phyloP scores from a whole-genome alignment of 176 grass and related monocot species.

The Bonia amplexicaulis region DNA sequence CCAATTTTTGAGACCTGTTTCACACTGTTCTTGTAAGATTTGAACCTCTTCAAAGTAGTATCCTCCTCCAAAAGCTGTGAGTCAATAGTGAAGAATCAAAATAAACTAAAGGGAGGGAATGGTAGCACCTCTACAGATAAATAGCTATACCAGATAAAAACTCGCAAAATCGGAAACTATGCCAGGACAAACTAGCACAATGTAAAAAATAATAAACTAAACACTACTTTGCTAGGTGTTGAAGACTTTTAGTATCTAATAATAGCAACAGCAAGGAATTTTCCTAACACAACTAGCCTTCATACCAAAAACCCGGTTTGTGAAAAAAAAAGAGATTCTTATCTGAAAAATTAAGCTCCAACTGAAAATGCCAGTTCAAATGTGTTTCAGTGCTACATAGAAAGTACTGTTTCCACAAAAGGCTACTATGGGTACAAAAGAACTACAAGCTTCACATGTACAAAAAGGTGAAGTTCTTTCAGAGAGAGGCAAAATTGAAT shows the following conservation, averaged over 20 bases:
- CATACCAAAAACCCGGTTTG: not conserved
- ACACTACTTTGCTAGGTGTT: not conserved
- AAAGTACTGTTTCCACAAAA: not conserved
- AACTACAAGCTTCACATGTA: not conserved
- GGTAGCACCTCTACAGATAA: not conserved
- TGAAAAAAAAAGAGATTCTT: not conserved
- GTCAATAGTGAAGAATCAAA: constrained; percentile 5
- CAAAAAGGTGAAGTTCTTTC: not conserved
- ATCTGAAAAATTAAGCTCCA: not conserved
- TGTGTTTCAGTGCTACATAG: not conserved
- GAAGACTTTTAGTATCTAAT: not conserved
- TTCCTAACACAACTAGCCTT: not conserved
- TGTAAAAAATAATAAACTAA: not conserved
- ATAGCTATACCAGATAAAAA: not conserved
- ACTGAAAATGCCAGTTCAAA: not conserved
- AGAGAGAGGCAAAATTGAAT: not conserved
- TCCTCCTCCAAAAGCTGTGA: constrained; percentile 76
- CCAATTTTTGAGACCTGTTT: constrained; percentile 64
- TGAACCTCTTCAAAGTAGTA: constrained; percentile 68
- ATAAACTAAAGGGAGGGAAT: not conserved
- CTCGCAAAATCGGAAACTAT: not conserved
- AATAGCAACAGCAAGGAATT: not conserved
- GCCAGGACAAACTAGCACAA: not conserved
- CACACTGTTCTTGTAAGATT: constrained; percentile 62
- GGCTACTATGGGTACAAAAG: not conserved